phyloP scores from a whole-genome alignment of 371 early-diverging fungal species.

The Mortierella sp. region DNA sequence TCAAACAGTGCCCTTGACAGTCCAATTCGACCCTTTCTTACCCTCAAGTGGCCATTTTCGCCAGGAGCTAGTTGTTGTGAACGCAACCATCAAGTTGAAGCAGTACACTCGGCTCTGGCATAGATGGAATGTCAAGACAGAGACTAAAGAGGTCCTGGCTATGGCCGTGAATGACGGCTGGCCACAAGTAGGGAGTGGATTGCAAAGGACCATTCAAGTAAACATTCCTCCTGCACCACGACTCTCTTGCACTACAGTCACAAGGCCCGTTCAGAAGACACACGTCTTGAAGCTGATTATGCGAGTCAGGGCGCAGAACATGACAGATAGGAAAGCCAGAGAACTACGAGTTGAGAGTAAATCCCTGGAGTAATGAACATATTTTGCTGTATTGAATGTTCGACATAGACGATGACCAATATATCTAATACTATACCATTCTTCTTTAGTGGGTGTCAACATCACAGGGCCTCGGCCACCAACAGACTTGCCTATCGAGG shows the following conservation, averaged over 20 bases:
- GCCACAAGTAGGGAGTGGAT: slow-evolving; percentile 12
- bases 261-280: slow-evolving; percentile 35
- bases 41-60: slow-evolving; percentile 33
- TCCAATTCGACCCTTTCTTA: slow-evolving; percentile 38
- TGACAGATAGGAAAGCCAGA: slow-evolving; percentile 34
- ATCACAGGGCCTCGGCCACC: slow-evolving; percentile 44
- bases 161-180: slow-evolving; percentile 26
- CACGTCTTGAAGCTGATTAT: slow-evolving; percentile 45
- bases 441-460: slow-evolving; percentile 18
- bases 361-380: neutral
- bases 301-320: slow-evolving; percentile 20
- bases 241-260: slow-evolving; percentile 38
- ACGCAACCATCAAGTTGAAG: slow-evolving; percentile 36
- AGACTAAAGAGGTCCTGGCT: slow-evolving; percentile 33
- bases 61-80: slow-evolving; percentile 35
- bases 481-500: slow-evolving; percentile 9
- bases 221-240: slow-evolving; percentile 36
- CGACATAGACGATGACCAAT: neutral
- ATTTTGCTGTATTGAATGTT: neutral
- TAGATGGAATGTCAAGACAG: slow-evolving; percentile 30
- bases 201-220: slow-evolving; percentile 34
- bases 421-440: neutral
- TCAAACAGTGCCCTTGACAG: slow-evolving; percentile 22
- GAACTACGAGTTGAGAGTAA: slow-evolving; percentile 46
- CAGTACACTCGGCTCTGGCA: slow-evolving; percentile 52